A percentile compares a stretch with the other conserved stretches of the same genome.
Conservation (phyloP, 176 grass and related monocot species). For the Themeda triandra region DNA sequence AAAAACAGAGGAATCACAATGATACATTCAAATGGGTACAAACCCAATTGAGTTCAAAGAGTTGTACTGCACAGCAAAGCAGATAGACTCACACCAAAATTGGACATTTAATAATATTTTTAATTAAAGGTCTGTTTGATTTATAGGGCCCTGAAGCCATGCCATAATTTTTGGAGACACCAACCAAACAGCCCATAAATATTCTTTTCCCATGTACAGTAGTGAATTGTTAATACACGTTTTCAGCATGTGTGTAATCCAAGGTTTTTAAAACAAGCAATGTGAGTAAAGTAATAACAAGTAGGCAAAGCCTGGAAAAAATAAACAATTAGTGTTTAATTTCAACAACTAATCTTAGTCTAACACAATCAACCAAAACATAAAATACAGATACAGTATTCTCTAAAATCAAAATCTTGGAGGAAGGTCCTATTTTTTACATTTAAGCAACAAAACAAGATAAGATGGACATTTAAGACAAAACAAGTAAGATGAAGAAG, state of each 20-base stretch:
- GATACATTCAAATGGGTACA: constrained; percentile 8
- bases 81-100: background rate
- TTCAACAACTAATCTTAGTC: background rate
- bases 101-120: background rate
- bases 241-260: background rate
- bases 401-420: background rate
- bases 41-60: background rate
- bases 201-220: background rate
- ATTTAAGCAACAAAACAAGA: too few relatives aligned
- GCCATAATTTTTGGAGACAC: background rate
- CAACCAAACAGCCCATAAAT: background rate
- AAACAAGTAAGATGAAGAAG: too few relatives aligned
- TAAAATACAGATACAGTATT: too few relatives aligned
- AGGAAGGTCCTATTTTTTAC: background rate
- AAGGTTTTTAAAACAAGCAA: background rate
- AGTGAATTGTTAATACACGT: background rate
- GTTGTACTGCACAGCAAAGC: background rate
- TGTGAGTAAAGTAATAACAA: background rate
- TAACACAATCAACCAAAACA: background rate
- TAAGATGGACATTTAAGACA: too few relatives aligned
- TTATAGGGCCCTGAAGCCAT: background rate
- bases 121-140: background rate
- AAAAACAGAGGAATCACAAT: constrained; percentile 1
- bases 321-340: background rate
- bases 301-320: background rate